Evolutionary conservation across 768 basidiomycete species (phyloP), one percentile per base, ranked within the genome.

Genomic region (Amanita jacksonii): DNA sequence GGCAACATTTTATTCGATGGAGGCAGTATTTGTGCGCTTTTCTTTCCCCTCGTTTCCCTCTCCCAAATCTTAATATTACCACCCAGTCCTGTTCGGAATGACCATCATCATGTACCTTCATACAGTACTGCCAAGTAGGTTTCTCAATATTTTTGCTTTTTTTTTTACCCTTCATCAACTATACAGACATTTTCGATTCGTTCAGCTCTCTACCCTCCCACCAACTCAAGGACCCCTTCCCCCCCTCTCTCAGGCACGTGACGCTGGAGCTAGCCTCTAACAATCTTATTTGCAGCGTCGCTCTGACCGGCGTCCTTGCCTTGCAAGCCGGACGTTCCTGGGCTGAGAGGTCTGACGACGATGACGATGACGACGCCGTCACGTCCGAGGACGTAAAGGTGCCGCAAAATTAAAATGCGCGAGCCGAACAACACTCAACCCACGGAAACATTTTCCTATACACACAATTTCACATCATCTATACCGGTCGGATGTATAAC

Each of bases 1-100:
- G 84, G 79, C 24, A 90, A 91, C 60, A 68, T 91, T 57, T 89
- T 91, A 86, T 91, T 91, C 53, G 88, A 91, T 54, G 87, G 88
- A 19, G 88, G 83, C 40, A 89, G 86, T 60, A 81, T 89, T 52
- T 85, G 88, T 90, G 49, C 57, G 85, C 67, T 18, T 8, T 37
- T 13, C 33, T 15, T 23, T 56, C 9, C 27, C 27, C 27, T 28
- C 27, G 6, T 34, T 25, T 20, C 7, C n/a, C 7, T 22, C 12
- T 25, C 10, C 41, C 31, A 18, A 22, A 32, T 31, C 41, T 42
- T 8, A 32, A 18, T 33, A 27, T 30, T 8, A 40, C 24, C 12
- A 16, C 19, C 18, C 60, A 91, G 88, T 91, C 62, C 66, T 91
- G 48, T 90, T 87, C 54, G 71, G 70, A 24, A 77, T 73, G 15